These are phyloP conservation scores for Ganoderma meredithae DNA, from an alignment of 1,284 basidiomycete species.

Conservation along the genomic window DNA sequence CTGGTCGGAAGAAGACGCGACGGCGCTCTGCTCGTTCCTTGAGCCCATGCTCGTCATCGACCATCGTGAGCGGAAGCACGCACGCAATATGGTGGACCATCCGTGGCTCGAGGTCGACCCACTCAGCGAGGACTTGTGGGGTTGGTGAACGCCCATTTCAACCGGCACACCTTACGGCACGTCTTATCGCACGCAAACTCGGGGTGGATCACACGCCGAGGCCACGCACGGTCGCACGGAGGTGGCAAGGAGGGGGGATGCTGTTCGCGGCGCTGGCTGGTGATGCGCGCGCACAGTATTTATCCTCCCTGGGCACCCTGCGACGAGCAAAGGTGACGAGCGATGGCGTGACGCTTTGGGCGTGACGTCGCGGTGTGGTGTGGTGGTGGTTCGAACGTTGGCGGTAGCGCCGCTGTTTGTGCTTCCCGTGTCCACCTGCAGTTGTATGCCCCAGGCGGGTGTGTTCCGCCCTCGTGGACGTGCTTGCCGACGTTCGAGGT, in stretches of 20 bases:
- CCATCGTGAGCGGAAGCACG: slow-evolving; percentile 71
- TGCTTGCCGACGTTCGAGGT: neutral
- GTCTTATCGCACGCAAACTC: slow-evolving; percentile 4
- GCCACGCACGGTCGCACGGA: neutral
- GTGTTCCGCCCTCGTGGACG: neutral
- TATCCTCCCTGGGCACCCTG: slow-evolving; percentile 11
- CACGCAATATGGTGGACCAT: slow-evolving; percentile 78
- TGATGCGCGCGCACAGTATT: slow-evolving; percentile 10
- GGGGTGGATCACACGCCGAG: neutral
- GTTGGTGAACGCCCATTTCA: slow-evolving; percentile 29
- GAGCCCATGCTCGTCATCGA: slow-evolving; percentile 83
- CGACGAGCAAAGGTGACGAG: slow-evolving; percentile 20
- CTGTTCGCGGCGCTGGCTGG: neutral
- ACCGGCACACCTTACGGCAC: neutral
- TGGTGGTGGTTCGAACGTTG: slow-evolving; percentile 11
- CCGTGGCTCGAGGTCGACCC: slow-evolving; percentile 69
- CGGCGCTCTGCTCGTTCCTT: slow-evolving; percentile 73
- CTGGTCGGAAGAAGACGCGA: slow-evolving; percentile 66
- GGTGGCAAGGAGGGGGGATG: slow-evolving; percentile 1
- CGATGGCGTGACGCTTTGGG: slow-evolving; percentile 28
- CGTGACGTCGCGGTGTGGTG: slow-evolving; percentile 10
- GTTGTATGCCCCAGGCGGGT: neutral
- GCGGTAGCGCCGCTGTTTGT: neutral
- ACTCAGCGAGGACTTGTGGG: slow-evolving; percentile 35
- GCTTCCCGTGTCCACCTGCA: neutral